These are phyloP conservation scores for Chlamydomonas sp. DNA, from an alignment of 139 green algal genomes.

Conservation along the genomic window DNA sequence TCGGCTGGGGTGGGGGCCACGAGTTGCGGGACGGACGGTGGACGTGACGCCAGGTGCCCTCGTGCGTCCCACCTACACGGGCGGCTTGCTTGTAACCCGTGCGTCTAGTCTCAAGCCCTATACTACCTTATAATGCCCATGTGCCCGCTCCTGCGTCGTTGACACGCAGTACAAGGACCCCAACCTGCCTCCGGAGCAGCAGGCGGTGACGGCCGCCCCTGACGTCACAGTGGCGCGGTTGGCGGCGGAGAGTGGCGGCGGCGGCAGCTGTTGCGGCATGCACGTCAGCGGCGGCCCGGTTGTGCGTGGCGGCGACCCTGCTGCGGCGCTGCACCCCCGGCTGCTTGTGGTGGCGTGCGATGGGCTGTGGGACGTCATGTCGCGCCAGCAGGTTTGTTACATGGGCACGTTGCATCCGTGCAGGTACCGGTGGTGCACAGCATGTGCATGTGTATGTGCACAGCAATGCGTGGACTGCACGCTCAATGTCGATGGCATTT, in stretches of 20 bases:
- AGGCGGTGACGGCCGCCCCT: constrained; percentile 68
- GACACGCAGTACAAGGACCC: constrained; percentile 55
- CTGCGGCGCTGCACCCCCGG: constrained; percentile 40
- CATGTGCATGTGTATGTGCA: neutral
- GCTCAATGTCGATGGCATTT: too few relatives aligned
- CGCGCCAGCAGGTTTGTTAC: constrained; percentile 40
- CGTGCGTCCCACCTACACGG: neutral
- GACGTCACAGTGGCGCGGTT: constrained; percentile 46
- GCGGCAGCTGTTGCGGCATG: constrained; percentile 27
- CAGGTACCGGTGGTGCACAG: neutral
- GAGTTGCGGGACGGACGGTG: neutral
- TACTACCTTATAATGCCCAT: neutral
- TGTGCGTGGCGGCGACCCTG: constrained; percentile 28
- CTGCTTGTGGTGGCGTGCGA: constrained; percentile 78
- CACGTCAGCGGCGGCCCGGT: constrained; percentile 39
- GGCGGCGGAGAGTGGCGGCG: neutral
- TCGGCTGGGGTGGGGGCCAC: neutral
- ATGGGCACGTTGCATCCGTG: neutral
- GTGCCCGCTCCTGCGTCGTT: neutral
- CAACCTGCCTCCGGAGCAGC: constrained; percentile 50
- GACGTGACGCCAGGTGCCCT: neutral
- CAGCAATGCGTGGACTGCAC: neutral
- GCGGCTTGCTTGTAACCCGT: neutral
- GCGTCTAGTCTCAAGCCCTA: neutral
- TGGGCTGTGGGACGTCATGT: constrained; percentile 78